phyloP scores from a whole-genome alignment of 345 rosid genomes.

The Populus pruinosa region DNA sequence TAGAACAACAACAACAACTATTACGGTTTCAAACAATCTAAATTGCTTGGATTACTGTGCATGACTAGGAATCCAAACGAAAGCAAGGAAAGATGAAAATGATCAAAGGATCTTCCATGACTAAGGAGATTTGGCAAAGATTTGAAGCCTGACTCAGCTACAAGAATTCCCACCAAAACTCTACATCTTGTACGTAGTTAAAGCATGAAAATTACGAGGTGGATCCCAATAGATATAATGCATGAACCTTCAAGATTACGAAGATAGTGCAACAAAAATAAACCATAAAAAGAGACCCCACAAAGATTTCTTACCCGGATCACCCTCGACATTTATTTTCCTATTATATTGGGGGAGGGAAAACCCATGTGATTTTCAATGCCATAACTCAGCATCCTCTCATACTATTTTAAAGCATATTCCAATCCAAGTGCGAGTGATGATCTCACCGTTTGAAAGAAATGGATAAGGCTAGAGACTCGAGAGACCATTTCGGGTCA shows the following conservation, averaged over 20 bases:
- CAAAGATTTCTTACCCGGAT: conserved; percentile 5
- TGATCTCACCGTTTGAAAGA: not conserved
- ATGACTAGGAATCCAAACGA: not conserved
- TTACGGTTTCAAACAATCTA: too few species aligned
- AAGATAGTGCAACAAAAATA: not conserved
- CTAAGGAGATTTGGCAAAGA: not conserved
- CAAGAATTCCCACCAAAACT: conserved; percentile 3
- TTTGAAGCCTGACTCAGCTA: not conserved
- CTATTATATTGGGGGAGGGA: not conserved
- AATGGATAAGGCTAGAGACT: conserved; percentile 13
- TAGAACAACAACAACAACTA: too few species aligned
- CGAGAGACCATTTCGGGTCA: conserved; percentile 14
- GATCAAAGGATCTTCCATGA: too few species aligned
- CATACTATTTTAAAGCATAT: not conserved
- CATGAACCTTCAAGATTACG: conserved; percentile 10
- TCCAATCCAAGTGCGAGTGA: not conserved
- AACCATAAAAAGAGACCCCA: conserved; percentile 2
- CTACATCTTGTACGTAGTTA: not conserved
- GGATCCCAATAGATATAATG: not conserved
- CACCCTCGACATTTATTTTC: not conserved
- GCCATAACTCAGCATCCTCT: not conserved
- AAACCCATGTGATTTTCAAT: conserved; percentile 10
- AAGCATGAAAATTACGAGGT: not conserved
- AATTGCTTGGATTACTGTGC: too few species aligned
- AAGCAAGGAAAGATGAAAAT: not conserved